phyloP scores from a whole-genome alignment of 2,329 filamentous ascomycete species.

The Lachnellula willkommii region DNA sequence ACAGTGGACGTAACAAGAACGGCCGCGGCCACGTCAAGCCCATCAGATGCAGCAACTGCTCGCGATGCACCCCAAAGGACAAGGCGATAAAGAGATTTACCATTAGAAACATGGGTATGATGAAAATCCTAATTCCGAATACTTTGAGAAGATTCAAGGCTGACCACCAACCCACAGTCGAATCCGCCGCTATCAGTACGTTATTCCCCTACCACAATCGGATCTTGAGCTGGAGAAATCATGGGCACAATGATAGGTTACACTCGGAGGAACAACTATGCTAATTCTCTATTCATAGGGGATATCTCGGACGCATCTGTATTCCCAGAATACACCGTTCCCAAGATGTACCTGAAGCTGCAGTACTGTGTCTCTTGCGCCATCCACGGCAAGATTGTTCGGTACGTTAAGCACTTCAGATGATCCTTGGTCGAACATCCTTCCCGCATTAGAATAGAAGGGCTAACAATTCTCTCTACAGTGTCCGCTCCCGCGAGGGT shows the following conservation, averaged over 20 bases:
- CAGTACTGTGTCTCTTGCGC: conserved; percentile 99
- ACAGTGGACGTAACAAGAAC: conserved; percentile 98
- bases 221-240: background rate
- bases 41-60: conserved; percentile 89
- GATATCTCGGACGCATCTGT: conserved; percentile 99
- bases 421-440: conserved; percentile 55
- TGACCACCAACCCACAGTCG: conserved; percentile 47
- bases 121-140: conserved; percentile 59
- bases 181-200: conserved; percentile 99
- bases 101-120: conserved; percentile 77
- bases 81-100: conserved; percentile 99
- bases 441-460: conserved; percentile 37
- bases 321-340: conserved; percentile 98
- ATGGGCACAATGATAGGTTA: background rate
- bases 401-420: conserved; percentile 68
- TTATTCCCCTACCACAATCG: conserved; percentile 32
- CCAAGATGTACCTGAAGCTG: conserved; percentile 99
- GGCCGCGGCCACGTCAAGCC: conserved; percentile 99
- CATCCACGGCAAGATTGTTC: conserved; percentile 99
- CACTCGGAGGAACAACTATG: background rate
- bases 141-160: too few relatives aligned
- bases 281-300: conserved; percentile 52
- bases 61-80: conserved; percentile 70
- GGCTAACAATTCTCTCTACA: conserved; percentile 39
- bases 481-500: conserved; percentile 93